phyloP scores from a whole-genome alignment of 495 filamentous ascomycete species.

The Penicillium waksmanii region DNA sequence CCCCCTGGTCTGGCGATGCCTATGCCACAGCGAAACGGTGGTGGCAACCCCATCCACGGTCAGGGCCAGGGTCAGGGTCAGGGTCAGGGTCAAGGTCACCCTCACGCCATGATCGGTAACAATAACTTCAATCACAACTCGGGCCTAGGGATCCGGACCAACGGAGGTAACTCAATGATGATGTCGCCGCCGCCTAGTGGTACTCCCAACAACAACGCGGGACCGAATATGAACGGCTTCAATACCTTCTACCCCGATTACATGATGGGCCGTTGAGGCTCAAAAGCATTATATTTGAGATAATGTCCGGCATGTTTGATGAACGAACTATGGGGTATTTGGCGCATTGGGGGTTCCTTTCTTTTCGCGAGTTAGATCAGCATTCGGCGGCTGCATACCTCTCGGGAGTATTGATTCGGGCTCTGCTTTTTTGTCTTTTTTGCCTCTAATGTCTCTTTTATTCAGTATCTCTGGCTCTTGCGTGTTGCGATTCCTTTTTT shows the following conservation, averaged over 20 bases:
- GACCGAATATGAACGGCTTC: slow-evolving; percentile 47
- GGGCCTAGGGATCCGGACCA: slow-evolving; percentile 49
- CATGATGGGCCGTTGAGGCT: slow-evolving; percentile 61
- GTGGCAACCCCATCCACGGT: slow-evolving; percentile 33
- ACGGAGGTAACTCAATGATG: slow-evolving; percentile 48
- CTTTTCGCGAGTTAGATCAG: slow-evolving; percentile 51
- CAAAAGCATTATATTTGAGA: slow-evolving; percentile 33
- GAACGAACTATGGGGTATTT: slow-evolving; percentile 46
- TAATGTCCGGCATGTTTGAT: slow-evolving; percentile 56
- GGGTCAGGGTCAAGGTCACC: slow-evolving; percentile 25
- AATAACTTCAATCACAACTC: slow-evolving; percentile 44
- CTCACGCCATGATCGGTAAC: slow-evolving; percentile 42
- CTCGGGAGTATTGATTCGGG: slow-evolving; percentile 48
- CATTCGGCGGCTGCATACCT: slow-evolving; percentile 52
- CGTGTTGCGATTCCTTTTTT: slow-evolving; percentile 13
- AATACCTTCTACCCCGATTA: slow-evolving; percentile 58
- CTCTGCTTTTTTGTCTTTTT: slow-evolving; percentile 37
- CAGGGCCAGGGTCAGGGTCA: slow-evolving; percentile 5
- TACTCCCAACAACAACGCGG: slow-evolving; percentile 41
- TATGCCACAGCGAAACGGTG: slow-evolving; percentile 38
- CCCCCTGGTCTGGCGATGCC: slow-evolving; percentile 66
- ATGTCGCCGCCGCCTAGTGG: slow-evolving; percentile 45
- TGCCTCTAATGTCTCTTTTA: slow-evolving; percentile 13
- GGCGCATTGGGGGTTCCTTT: slow-evolving; percentile 48
- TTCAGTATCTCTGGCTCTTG: slow-evolving; percentile 1